Conservation (phyloP, 768 basidiomycete species). For the Suillus hirtellus region DNA sequence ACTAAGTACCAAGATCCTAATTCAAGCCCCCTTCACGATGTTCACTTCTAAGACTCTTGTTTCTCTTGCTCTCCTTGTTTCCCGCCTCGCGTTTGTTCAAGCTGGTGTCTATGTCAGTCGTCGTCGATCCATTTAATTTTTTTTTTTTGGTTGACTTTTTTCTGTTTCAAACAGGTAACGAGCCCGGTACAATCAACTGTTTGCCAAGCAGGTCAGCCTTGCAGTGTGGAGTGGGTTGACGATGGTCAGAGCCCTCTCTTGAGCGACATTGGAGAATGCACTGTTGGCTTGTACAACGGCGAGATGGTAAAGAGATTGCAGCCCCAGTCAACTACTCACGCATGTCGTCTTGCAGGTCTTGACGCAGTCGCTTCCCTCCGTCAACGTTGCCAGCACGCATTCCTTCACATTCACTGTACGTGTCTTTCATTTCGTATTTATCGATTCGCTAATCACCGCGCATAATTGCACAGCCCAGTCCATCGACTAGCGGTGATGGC, state of each 20-base stretch:
- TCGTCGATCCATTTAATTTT: not conserved
- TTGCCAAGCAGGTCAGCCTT: conserved; percentile 56
- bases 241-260: conserved; percentile 55
- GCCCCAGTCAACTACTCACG: conserved; percentile 8
- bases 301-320: conserved; percentile 40
- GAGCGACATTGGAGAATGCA: conserved; percentile 49
- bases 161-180: conserved; percentile 42
- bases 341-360: conserved; percentile 41
- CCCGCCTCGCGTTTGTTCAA: conserved; percentile 14
- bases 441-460: not conserved
- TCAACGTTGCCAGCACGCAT: conserved; percentile 48
- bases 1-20: conserved; percentile 1
- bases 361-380: conserved; percentile 55
- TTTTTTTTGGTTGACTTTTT: too few relatives aligned
- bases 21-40: conserved; percentile 19
- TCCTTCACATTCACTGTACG: conserved; percentile 61
- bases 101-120: conserved; percentile 24
- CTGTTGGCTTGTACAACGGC: conserved; percentile 60
- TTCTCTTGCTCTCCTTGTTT: conserved; percentile 24
- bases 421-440: not conserved
- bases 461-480: conserved; percentile 44
- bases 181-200: conserved; percentile 42
- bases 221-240: conserved; percentile 63
- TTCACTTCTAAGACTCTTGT: conserved; percentile 12
- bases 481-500: conserved; percentile 54